These are phyloP conservation scores for Euphorbia pulcherrima DNA, from an alignment of 345 rosid species.

Conservation along the genomic window DNA sequence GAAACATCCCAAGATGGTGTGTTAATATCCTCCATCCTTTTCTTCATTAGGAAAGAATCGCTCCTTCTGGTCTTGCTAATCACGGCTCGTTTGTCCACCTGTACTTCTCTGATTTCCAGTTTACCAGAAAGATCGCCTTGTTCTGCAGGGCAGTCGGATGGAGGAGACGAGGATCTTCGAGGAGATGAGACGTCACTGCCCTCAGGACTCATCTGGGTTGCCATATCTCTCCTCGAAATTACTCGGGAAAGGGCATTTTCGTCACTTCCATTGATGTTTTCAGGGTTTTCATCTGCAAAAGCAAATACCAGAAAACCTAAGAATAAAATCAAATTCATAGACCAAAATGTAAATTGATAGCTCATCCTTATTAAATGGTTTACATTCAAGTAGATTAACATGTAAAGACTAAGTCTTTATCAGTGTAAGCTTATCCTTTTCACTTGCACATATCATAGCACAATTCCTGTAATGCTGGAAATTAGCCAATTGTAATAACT, in stretches of 20 bases:
- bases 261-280: slow-evolving; percentile 27
- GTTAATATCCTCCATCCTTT: slow-evolving; percentile 36
- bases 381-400: not conserved
- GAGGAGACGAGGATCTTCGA: slow-evolving; percentile 43
- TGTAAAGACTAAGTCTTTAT: not conserved
- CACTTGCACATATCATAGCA: not conserved
- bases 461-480: not conserved
- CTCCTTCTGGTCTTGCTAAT: slow-evolving; percentile 54
- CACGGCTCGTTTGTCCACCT: slow-evolving; percentile 64
- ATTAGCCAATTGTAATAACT: not conserved
- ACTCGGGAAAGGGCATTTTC: slow-evolving; percentile 40
- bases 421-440: not conserved
- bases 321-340: not conserved
- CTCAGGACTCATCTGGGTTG: slow-evolving; percentile 88
- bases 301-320: not conserved
- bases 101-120: slow-evolving; percentile 73
- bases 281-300: slow-evolving; percentile 56
- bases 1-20: slow-evolving; percentile 56
- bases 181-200: slow-evolving; percentile 43
- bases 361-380: not conserved
- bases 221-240: slow-evolving; percentile 72
- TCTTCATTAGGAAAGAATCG: slow-evolving; percentile 39
- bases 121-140: slow-evolving; percentile 32
- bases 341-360: not conserved
- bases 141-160: slow-evolving; percentile 31